These are phyloP conservation scores for Phialophora expanda DNA, from an alignment of 2,329 filamentous ascomycete genomes.

Conservation along the genomic window DNA sequence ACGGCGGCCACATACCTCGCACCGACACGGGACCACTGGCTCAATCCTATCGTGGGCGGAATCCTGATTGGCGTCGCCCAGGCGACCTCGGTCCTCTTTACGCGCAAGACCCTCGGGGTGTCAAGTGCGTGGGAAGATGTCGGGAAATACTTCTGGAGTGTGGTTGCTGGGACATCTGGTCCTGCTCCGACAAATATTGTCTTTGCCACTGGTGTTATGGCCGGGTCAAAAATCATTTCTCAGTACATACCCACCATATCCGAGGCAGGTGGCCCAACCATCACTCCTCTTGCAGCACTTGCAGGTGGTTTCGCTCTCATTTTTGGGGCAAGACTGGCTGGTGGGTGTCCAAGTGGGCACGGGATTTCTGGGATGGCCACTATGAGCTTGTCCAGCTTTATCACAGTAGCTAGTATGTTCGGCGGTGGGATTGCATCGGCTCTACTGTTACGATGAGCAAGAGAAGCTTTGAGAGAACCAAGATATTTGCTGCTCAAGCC, in stretches of 20 bases:
- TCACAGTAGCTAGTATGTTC: slow-evolving; percentile 66
- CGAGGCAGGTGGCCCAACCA: slow-evolving; percentile 15
- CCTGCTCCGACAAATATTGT: slow-evolving; percentile 52
- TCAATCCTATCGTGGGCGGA: slow-evolving; percentile 61
- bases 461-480: background rate
- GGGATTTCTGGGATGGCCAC: slow-evolving; percentile 71
- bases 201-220: slow-evolving; percentile 61
- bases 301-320: slow-evolving; percentile 64
- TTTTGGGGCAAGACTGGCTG: slow-evolving; percentile 66
- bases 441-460: slow-evolving; percentile 19
- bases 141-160: slow-evolving; percentile 60
- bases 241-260: slow-evolving; percentile 27
- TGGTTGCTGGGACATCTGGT: slow-evolving; percentile 40
- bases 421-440: slow-evolving; percentile 53
- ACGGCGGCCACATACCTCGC: slow-evolving; percentile 36
- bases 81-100: slow-evolving; percentile 59
- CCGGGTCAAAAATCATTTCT: slow-evolving; percentile 34
- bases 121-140: slow-evolving; percentile 67
- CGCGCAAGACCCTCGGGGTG: slow-evolving; percentile 63
- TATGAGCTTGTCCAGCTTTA: slow-evolving; percentile 65
- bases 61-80: slow-evolving; percentile 65
- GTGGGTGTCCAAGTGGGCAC: slow-evolving; percentile 72
- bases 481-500: background rate
- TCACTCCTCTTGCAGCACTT: slow-evolving; percentile 49
- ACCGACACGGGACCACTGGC: slow-evolving; percentile 40